A percentile compares a stretch with the other conserved stretches of the same genome.
These are phyloP conservation scores for Phytophthora multivora DNA, from an alignment of 352 stramenopile genomes.

Conservation along the genomic window DNA sequence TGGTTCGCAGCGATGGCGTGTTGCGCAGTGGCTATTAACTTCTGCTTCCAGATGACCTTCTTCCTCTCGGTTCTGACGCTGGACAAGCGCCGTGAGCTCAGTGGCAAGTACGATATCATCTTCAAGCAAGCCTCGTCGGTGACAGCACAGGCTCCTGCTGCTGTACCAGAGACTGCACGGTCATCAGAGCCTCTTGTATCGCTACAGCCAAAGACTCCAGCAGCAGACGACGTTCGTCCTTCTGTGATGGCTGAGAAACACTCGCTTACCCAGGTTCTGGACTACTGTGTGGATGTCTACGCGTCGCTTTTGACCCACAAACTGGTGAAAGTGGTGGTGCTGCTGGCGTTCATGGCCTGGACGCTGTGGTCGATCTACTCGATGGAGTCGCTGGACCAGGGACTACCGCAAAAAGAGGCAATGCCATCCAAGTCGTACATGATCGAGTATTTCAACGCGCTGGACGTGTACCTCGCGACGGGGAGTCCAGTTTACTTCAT, in stretches of 20 bases:
- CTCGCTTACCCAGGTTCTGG: conserved; percentile 28
- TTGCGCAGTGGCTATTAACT: conserved; percentile 62
- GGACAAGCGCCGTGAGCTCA: conserved; percentile 64
- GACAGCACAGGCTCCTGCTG: conserved; percentile 5
- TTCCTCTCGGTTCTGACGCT: conserved; percentile 59
- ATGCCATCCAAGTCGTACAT: conserved; percentile 72
- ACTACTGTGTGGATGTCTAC: conserved; percentile 55
- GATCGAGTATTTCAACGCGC: conserved; percentile 63
- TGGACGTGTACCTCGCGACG: conserved; percentile 58
- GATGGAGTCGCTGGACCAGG: conserved; percentile 54
- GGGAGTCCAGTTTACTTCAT: conserved; percentile 66
- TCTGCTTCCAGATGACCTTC: conserved; percentile 64
- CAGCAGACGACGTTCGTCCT: conserved; percentile 4
- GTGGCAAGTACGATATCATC: conserved; percentile 53
- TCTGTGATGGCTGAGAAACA: conserved; percentile 12
- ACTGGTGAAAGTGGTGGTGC: conserved; percentile 52
- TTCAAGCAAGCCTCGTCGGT: conserved; percentile 35
- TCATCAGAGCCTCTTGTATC: conserved; percentile 28
- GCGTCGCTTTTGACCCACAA: conserved; percentile 45
- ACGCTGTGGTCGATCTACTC: conserved; percentile 60
- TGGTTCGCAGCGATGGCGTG: conserved; percentile 69
- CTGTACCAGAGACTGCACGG: conserved; percentile 16
- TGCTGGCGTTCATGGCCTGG: conserved; percentile 47
- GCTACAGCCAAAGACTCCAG: conserved; percentile 35
- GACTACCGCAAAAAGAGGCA: conserved; percentile 57